phyloP scores from a whole-genome alignment of 2,329 filamentous ascomycete species.

The Neonectria faginata region DNA sequence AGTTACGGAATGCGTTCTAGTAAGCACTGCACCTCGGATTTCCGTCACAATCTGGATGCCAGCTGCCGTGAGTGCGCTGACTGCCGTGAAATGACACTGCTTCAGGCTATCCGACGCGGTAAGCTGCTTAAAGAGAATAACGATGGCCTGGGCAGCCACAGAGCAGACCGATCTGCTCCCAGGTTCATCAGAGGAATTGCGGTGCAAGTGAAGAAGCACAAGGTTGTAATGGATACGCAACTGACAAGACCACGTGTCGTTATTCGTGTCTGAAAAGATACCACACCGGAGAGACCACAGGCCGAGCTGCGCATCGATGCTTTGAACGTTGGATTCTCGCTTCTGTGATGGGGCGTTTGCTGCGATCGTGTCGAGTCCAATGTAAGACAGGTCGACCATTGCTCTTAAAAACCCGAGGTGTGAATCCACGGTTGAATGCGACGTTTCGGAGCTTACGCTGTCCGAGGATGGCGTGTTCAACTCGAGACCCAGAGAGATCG shows the following conservation, averaged over 20 bases:
- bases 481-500: conserved; percentile 32
- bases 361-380: conserved; percentile 37
- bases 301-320: conserved; percentile 35
- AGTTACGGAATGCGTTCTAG: conserved; percentile 33
- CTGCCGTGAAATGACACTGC: conserved; percentile 42
- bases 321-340: conserved; percentile 24
- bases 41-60: conserved; percentile 38
- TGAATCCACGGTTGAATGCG: conserved; percentile 9
- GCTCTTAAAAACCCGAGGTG: conserved; percentile 34
- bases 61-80: conserved; percentile 38
- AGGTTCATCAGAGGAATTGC: conserved; percentile 19
- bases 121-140: conserved; percentile 36
- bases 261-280: conserved; percentile 33
- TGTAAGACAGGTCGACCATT: conserved; percentile 36
- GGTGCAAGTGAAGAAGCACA: conserved; percentile 35
- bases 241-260: conserved; percentile 36
- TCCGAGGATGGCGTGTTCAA: conserved; percentile 24
- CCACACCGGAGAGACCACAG: conserved; percentile 38
- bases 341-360: conserved; percentile 34
- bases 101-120: conserved; percentile 27
- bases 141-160: conserved; percentile 40
- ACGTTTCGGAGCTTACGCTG: background rate
- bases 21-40: conserved; percentile 32
- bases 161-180: conserved; percentile 38
- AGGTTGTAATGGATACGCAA: conserved; percentile 40